Evolutionary conservation across 2,329 filamentous ascomycete genomes (phyloP), one percentile per base, ranked within the genome.

Genomic region (Penicillium sp.): DNA sequence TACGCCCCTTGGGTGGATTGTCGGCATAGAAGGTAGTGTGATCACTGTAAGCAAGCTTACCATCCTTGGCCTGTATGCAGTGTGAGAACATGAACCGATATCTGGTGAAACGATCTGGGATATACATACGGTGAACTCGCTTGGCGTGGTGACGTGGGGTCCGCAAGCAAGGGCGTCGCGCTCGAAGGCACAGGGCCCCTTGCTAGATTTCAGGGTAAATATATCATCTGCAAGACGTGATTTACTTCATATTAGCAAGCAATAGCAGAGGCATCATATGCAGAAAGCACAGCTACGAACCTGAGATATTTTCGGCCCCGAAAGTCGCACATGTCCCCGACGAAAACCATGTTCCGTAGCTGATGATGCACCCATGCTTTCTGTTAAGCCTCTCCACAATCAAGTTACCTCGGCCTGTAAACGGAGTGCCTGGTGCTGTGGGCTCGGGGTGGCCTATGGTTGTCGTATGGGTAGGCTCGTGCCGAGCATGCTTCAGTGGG

Each of bases 321-420:
- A 75, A 88, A 0, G 83, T 88, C 0, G 88, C 88, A 67, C 87
- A 90, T 0, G 86, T 88, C 2, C 87, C 87, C 1, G 79, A 81
- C 0, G 81, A 80, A 68, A 88, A 90, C 88, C 88, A 91, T 0
- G 82, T 84, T 0, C 88, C 88, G 10, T 75, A 78, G 55, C 82
- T 82, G 68, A 90, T 90, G 57, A 90, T 79, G 64, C 87, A 90
- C n/a, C 88, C 88, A 8, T 72, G 66, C 41, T 60, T 61, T 38
- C 70, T 69, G 45, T 71, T 69, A 29, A 65, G 55, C 0, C 66
- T 72, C 13, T 68, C 70, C 3, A 88, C 85, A 53, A 86, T 81
- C 41, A 90, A 70, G 63, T 81, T 83, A 0, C 88, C 88, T 33
- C 76, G 80, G 1, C 86, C 86, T n/a, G 77, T 74, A 68, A 85